Conservation (phyloP, 495 filamentous ascomycete genomes). For the Xylaria bambusicola region DNA sequence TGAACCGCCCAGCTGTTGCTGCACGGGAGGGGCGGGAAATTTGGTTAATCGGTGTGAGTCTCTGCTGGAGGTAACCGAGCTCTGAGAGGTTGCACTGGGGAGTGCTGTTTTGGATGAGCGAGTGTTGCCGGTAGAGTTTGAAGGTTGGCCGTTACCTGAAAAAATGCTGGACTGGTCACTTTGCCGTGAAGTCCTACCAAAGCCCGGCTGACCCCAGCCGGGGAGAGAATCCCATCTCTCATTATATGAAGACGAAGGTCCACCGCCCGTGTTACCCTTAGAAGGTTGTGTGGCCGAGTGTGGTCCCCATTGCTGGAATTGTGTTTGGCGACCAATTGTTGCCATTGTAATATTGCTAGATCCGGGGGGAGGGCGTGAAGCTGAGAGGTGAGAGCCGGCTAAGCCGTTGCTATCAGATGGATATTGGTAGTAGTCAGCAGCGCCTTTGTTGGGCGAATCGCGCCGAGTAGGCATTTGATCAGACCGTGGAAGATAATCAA, state of each 20-base stretch:
- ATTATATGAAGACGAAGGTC: constrained; percentile 51
- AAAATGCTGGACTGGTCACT: constrained; percentile 54
- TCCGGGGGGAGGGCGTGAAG: constrained; percentile 71
- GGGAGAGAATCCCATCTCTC: constrained; percentile 67
- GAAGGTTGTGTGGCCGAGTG: constrained; percentile 32
- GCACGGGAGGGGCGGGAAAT: constrained; percentile 44
- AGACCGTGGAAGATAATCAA: constrained; percentile 73
- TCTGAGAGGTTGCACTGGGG: constrained; percentile 52
- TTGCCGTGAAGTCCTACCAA: constrained; percentile 41
- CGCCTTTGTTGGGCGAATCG: constrained; percentile 74
- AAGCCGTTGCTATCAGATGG: constrained; percentile 62
- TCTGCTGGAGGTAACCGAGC: constrained; percentile 48
- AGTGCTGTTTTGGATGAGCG: constrained; percentile 62
- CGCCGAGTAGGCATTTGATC: constrained; percentile 64
- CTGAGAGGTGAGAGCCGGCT: constrained; percentile 60
- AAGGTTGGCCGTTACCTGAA: constrained; percentile 70
- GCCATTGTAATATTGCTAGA: constrained; percentile 65
- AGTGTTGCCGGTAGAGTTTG: constrained; percentile 68
- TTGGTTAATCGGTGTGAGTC: constrained; percentile 56
- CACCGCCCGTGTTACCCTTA: constrained; percentile 53
- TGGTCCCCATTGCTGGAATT: constrained; percentile 74
- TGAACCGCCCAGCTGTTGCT: constrained; percentile 45
- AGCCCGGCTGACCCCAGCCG: constrained; percentile 39
- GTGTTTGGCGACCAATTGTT: constrained; percentile 66
- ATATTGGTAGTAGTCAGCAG: constrained; percentile 87